A percentile compares a stretch with the other conserved stretches of the same genome.
These are phyloP conservation scores for Mortierella sp. DNA, from an alignment of 371 early-diverging fungal genomes.

Conservation along the genomic window DNA sequence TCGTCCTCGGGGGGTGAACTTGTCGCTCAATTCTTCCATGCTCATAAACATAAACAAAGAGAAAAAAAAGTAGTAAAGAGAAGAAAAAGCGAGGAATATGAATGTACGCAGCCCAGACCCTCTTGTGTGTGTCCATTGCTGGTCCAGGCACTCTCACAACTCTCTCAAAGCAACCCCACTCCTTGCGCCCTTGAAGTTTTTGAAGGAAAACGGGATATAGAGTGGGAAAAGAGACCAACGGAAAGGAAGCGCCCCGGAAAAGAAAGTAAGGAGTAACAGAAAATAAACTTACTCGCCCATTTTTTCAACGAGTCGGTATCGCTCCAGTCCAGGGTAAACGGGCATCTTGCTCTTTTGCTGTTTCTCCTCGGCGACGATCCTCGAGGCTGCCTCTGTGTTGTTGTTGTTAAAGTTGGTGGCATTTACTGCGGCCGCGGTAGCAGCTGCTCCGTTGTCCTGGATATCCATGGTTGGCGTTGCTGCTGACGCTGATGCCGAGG, in stretches of 20 bases:
- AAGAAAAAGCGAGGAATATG: not conserved
- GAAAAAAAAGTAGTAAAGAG: not conserved
- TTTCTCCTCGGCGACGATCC: slow-evolving; percentile 46
- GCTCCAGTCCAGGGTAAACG: slow-evolving; percentile 66
- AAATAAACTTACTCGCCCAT: slow-evolving; percentile 75
- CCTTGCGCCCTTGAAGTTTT: not conserved
- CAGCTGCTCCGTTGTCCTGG: slow-evolving; percentile 3
- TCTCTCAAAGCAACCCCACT: slow-evolving; percentile 9
- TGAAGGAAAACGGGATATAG: not conserved
- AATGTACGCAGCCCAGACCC: slow-evolving; percentile 9
- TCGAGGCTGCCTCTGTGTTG: slow-evolving; percentile 48
- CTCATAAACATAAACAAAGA: not conserved
- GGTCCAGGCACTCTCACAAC: not conserved
- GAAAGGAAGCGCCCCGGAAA: not conserved
- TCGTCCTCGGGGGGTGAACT: slow-evolving; percentile 2
- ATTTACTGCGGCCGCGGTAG: not conserved
- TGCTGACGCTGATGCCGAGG: not conserved
- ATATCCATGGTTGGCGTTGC: not conserved
- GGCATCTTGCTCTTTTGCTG: slow-evolving; percentile 63
- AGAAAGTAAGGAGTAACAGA: not conserved
- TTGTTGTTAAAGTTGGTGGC: slow-evolving; percentile 29
- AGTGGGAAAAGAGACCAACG: not conserved
- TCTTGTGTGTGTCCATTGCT: not conserved
- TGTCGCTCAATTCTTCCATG: not conserved
- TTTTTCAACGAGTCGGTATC: slow-evolving; percentile 66